Evolutionary conservation across 805 yeast species (phyloP).

Genomic region (Candida arabinofermentans): DNA sequence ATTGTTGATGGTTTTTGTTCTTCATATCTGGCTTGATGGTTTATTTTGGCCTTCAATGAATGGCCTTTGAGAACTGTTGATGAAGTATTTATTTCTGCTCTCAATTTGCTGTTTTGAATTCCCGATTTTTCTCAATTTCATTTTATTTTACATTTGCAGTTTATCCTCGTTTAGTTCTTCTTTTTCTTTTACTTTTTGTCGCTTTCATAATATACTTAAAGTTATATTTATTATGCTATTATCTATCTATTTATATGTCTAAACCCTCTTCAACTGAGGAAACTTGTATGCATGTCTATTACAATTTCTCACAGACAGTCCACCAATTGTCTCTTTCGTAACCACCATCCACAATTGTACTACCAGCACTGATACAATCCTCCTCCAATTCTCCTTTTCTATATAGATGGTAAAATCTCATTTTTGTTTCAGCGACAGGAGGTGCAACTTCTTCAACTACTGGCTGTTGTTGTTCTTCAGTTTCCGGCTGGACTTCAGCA

Average conservation of each 20-base stretch:
- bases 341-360: conserved; percentile 61
- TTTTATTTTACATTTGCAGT: too few species aligned
- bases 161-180: neutral
- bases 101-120: neutral
- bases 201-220: neutral
- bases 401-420: conserved; percentile 87
- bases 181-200: neutral
- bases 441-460: conserved; percentile 18
- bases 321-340: conserved; percentile 97
- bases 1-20: neutral
- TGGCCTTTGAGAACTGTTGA: neutral
- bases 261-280: neutral
- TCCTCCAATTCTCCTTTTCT: conserved; percentile 75
- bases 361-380: conserved; percentile 72
- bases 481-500: conserved; percentile 16
- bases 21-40: too few species aligned
- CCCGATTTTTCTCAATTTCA: neutral
- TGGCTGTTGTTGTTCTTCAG: conserved; percentile 21
- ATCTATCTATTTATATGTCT: conserved; percentile 1
- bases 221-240: neutral
- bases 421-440: conserved; percentile 56
- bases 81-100: neutral
- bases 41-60: conserved; percentile 3
- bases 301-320: conserved; percentile 43
- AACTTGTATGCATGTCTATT: neutral